Conservation (phyloP, 176 grass and related monocot genomes). For the Canna indica region DNA sequence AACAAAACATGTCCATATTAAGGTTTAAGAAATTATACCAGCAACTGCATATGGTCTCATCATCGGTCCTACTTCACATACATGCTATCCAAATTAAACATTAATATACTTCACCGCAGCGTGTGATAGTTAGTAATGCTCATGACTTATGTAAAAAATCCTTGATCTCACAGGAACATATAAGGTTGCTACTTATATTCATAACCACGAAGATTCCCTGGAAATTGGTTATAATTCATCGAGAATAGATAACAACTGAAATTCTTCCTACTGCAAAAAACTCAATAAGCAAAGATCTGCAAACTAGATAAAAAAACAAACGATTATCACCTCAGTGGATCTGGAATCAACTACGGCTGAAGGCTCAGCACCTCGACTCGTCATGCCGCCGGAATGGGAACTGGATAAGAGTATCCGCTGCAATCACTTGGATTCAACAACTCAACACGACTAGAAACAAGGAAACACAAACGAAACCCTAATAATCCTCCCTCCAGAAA, state of each 20-base stretch:
- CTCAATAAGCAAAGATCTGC: background rate
- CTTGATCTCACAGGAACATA: background rate
- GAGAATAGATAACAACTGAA: background rate
- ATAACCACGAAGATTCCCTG: background rate
- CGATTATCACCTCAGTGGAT: slow-evolving; percentile 40
- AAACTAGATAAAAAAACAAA: background rate
- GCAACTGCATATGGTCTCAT: background rate
- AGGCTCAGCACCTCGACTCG: slow-evolving; percentile 41
- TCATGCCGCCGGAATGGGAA: slow-evolving; percentile 26
- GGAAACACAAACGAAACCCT: background rate
- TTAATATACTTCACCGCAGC: background rate
- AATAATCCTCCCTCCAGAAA: background rate
- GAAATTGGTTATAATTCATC: background rate
- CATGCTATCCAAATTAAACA: background rate
- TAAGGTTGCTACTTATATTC: background rate
- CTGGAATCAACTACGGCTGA: slow-evolving; percentile 26
- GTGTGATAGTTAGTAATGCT: background rate
- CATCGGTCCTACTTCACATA: background rate
- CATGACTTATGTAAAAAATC: background rate
- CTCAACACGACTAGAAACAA: background rate
- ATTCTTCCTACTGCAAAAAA: background rate
- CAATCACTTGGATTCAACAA: slow-evolving; percentile 5
- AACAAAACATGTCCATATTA: background rate
- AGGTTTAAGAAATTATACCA: background rate
- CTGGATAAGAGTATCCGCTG: background rate